A percentile compares a stretch with the other conserved stretches of the same genome.
Conservation (phyloP, 2,329 filamentous ascomycete genomes). For the Rhinocladiella similis region DNA sequence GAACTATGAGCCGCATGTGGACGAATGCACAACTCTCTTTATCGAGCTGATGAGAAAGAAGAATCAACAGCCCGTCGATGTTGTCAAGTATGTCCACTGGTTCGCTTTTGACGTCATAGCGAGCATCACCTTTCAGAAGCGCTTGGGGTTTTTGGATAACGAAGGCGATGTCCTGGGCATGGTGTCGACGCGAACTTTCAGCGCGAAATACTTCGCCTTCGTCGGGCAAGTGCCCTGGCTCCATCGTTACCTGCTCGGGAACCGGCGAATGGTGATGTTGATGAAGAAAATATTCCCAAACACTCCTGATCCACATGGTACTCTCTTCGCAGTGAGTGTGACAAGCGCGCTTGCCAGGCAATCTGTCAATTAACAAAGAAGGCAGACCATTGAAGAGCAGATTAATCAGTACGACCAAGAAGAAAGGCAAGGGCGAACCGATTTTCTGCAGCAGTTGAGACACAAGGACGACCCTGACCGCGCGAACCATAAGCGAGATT, state of each 20-base stretch:
- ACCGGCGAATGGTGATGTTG: background rate
- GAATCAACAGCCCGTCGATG: constrained; percentile 25
- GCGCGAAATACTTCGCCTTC: background rate
- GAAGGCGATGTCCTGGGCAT: background rate
- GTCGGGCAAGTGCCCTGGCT: background rate
- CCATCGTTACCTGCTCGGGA: background rate
- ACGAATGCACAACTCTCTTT: constrained; percentile 30
- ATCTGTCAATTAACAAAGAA: background rate
- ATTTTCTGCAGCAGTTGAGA: constrained; percentile 11
- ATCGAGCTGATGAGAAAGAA: background rate
- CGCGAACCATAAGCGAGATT: constrained; percentile 3
- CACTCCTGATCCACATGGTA: constrained; percentile 3
- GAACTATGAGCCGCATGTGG: constrained; percentile 49
- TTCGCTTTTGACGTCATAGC: constrained; percentile 5
- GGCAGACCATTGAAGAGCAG: constrained; percentile 3
- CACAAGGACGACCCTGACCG: background rate
- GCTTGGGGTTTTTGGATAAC: background rate
- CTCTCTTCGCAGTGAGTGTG: constrained; percentile 1
- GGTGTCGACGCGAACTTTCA: background rate
- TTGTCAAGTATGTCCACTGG: constrained; percentile 30
- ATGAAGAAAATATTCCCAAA: constrained; percentile 37
- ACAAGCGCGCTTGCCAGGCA: background rate
- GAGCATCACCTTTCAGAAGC: constrained; percentile 3
- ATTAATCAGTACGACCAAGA: constrained; percentile 9
- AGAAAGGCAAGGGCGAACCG: constrained; percentile 3